Evolutionary conservation across 805 yeast species (phyloP).

Genomic region (Metschnikowia aberdeeniae): DNA sequence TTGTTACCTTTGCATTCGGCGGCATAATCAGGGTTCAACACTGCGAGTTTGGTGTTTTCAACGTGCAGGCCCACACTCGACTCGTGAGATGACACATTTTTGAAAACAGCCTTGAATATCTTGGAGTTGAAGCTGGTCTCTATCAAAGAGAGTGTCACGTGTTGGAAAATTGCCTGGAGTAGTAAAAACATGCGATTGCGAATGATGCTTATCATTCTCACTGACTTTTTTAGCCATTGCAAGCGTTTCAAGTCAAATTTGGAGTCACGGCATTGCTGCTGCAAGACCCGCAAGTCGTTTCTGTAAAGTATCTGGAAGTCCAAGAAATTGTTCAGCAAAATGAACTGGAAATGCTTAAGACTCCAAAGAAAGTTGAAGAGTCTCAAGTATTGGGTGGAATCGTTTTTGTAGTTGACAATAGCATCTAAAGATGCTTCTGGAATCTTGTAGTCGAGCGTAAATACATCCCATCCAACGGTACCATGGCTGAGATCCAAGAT

Average conservation of each 20-base stretch:
- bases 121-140: slow-evolving; percentile 34
- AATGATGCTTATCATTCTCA: slow-evolving; percentile 33
- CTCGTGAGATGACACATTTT: not conserved
- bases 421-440: slow-evolving; percentile 51
- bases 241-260: slow-evolving; percentile 1
- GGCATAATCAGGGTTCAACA: slow-evolving; percentile 9
- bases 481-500: slow-evolving; percentile 69
- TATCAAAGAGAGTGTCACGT: slow-evolving; percentile 44
- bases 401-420: slow-evolving; percentile 32
- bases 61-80: not conserved
- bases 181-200: slow-evolving; percentile 40
- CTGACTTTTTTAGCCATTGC: slow-evolving; percentile 29
- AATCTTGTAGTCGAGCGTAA: slow-evolving; percentile 73
- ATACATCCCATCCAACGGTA: slow-evolving; percentile 85
- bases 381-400: slow-evolving; percentile 52
- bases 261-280: slow-evolving; percentile 10
- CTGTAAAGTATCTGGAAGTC: slow-evolving; percentile 25
- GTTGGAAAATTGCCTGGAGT: slow-evolving; percentile 36
- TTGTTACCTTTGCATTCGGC: not conserved
- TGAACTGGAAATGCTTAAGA: slow-evolving; percentile 56
- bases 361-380: slow-evolving; percentile 86
- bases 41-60: slow-evolving; percentile 8
- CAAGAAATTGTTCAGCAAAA: slow-evolving; percentile 37
- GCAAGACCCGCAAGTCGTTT: slow-evolving; percentile 22
- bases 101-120: slow-evolving; percentile 22